A percentile compares a stretch with the other conserved stretches of the same genome.
phyloP scores from a whole-genome alignment of 2,329 filamentous ascomycete genomes.

The Penicillium sp. region DNA sequence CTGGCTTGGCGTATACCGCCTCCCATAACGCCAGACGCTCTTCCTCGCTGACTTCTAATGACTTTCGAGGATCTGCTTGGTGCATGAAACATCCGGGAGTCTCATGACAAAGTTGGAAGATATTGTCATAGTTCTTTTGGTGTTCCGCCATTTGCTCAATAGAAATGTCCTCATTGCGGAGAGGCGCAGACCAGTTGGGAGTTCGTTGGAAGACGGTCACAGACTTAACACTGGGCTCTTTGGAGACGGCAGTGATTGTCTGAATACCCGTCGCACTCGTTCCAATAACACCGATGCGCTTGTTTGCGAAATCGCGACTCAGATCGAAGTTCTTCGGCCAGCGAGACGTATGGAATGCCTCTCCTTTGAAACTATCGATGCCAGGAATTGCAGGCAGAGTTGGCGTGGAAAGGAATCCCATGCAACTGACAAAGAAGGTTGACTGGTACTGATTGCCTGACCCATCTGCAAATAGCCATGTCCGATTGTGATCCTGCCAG shows the following conservation, averaged over 20 bases:
- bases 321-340: constrained; percentile 38
- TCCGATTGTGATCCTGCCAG: constrained; percentile 31
- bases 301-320: constrained; percentile 20
- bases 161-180: constrained; percentile 16
- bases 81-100: constrained; percentile 21
- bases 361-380: constrained; percentile 41
- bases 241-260: constrained; percentile 14
- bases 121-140: constrained; percentile 13
- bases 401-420: constrained; percentile 41
- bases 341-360: constrained; percentile 41
- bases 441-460: constrained; percentile 21
- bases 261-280: constrained; percentile 20
- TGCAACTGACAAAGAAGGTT: constrained; percentile 39
- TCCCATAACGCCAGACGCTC: constrained; percentile 17
- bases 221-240: constrained; percentile 14
- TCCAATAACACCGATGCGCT: constrained; percentile 18
- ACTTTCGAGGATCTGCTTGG: constrained; percentile 16
- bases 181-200: constrained; percentile 20
- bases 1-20: constrained; percentile 16
- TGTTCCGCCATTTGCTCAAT: constrained; percentile 16
- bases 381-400: constrained; percentile 40
- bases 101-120: constrained; percentile 14
- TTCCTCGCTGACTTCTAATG: constrained; percentile 13
- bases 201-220: constrained; percentile 19
- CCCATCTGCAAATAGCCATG: constrained; percentile 34